Percentiles rank a stretch among this genome's conserved stretches.
Evolutionary conservation across 495 filamentous ascomycete species (phyloP).

Genomic region (Immersiella caudata): DNA sequence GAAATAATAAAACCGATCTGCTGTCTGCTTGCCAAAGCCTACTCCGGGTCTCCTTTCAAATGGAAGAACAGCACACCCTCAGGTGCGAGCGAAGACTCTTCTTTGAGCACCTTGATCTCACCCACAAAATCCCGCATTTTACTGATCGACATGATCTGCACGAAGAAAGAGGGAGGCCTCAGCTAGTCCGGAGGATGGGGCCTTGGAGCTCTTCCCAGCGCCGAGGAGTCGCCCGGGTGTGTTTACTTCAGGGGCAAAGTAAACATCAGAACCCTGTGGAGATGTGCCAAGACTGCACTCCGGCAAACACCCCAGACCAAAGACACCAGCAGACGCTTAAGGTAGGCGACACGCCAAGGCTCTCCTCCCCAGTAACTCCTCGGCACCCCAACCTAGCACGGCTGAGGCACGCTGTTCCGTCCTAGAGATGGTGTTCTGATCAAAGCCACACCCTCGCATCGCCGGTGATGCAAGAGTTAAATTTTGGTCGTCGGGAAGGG

Average conservation of each 20-base stretch:
- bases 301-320: not conserved
- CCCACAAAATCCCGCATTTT: too few relatives aligned
- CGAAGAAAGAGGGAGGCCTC: not conserved
- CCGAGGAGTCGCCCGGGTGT: slow-evolving; percentile 5
- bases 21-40: too few relatives aligned
- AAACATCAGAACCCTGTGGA: slow-evolving; percentile 8
- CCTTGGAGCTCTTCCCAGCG: slow-evolving; percentile 10
- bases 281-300: slow-evolving; percentile 9
- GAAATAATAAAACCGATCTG: too few relatives aligned
- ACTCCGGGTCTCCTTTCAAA: too few relatives aligned
- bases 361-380: slow-evolving; percentile 8
- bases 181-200: slow-evolving; percentile 8
- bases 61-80: too few relatives aligned
- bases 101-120: too few relatives aligned
- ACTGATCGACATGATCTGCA: not conserved
- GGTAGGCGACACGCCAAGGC: not conserved
- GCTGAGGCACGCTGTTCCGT: slow-evolving; percentile 7
- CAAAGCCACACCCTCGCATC: slow-evolving; percentile 9
- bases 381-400: slow-evolving; percentile 8
- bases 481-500: slow-evolving; percentile 1
- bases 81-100: too few relatives aligned
- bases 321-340: slow-evolving; percentile 5
- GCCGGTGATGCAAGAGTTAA: not conserved
- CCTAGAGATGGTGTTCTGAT: slow-evolving; percentile 8
- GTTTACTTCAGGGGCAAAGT: slow-evolving; percentile 12